These are phyloP conservation scores for Penstemon newberryi DNA, from an alignment of 257 asterid genomes.

Conservation along the genomic window DNA sequence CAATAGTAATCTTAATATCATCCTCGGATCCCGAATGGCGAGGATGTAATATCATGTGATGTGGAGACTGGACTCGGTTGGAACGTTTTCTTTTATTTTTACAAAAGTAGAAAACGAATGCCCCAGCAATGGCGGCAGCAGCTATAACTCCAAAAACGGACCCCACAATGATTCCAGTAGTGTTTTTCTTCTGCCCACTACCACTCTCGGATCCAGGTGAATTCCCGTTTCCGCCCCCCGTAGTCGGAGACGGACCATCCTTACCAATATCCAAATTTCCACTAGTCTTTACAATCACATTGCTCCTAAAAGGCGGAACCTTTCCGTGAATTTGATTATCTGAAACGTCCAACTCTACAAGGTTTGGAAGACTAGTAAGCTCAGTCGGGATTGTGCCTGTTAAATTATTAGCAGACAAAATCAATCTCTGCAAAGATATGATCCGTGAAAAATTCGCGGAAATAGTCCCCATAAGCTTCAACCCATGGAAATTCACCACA, in stretches of 20 bases:
- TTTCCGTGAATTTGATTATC: constrained; percentile 59
- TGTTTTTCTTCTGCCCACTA: constrained; percentile 41
- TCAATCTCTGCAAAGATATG: constrained; percentile 48
- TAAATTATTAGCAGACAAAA: constrained; percentile 52
- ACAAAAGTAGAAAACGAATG: constrained; percentile 40
- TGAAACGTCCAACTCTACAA: constrained; percentile 57
- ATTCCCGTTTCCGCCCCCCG: constrained; percentile 25
- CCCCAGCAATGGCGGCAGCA: constrained; percentile 42
- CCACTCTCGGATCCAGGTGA: constrained; percentile 23
- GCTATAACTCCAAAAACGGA: constrained; percentile 50
- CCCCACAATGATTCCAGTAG: constrained; percentile 53
- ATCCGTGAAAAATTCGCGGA: constrained; percentile 53
- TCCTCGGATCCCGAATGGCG: constrained; percentile 72
- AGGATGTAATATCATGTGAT: constrained; percentile 63
- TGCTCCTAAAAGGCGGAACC: constrained; percentile 44
- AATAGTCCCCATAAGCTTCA: constrained; percentile 59
- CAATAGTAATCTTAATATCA: constrained; percentile 61
- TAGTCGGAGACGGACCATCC: constrained; percentile 45
- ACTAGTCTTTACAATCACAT: constrained; percentile 39
- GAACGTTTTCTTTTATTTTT: constrained; percentile 42
- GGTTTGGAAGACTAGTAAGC: constrained; percentile 53
- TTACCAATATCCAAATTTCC: constrained; percentile 63
- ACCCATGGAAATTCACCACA: constrained; percentile 51
- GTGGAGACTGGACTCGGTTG: constrained; percentile 45
- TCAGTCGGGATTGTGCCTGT: constrained; percentile 60